A percentile compares a stretch with the other conserved stretches of the same genome.
Evolutionary conservation across 768 basidiomycete species (phyloP).

Genomic region (Tephrocybe sp.): DNA sequence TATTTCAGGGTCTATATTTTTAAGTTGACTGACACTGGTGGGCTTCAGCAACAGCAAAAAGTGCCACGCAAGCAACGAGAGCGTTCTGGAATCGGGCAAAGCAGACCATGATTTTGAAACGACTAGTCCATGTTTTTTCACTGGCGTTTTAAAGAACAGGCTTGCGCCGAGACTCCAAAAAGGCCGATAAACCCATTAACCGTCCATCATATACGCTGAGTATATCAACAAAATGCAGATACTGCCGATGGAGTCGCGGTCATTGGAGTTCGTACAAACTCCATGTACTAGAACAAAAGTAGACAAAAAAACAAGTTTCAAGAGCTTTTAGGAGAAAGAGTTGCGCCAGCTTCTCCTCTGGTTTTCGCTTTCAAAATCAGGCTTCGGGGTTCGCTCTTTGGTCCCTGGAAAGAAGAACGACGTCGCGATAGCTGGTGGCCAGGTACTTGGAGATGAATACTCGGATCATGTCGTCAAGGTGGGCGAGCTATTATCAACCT

Average conservation of each 20-base stretch:
- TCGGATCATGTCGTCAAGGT: conserved; percentile 92
- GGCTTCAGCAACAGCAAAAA: conserved; percentile 8
- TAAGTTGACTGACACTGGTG: conserved; percentile 14
- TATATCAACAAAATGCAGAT: too few relatives aligned
- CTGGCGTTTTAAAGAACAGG: too few relatives aligned
- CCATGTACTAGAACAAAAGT: too few relatives aligned
- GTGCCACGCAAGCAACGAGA: conserved; percentile 6
- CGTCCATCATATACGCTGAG: too few relatives aligned
- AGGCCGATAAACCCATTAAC: too few relatives aligned
- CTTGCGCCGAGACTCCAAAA: too few relatives aligned
- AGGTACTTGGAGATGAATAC: conserved; percentile 92
- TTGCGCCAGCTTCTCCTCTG: conserved; percentile 91
- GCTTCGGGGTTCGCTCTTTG: conserved; percentile 52
- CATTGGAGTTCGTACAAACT: too few relatives aligned
- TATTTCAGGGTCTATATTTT: background rate
- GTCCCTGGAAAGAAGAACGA: conserved; percentile 72
- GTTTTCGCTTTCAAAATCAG: conserved; percentile 72
- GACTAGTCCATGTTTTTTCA: too few relatives aligned
- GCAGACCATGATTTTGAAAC: too few relatives aligned
- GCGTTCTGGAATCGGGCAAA: background rate
- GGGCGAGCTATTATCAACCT: background rate
- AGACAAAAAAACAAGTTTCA: too few relatives aligned
- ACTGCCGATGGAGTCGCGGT: too few relatives aligned
- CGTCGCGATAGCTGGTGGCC: conserved; percentile 73
- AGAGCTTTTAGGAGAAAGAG: too few relatives aligned